A percentile compares a stretch with the other conserved stretches of the same genome.
These are phyloP conservation scores for Termitomyces eurrhizus DNA, from an alignment of 768 basidiomycete species.

Conservation along the genomic window DNA sequence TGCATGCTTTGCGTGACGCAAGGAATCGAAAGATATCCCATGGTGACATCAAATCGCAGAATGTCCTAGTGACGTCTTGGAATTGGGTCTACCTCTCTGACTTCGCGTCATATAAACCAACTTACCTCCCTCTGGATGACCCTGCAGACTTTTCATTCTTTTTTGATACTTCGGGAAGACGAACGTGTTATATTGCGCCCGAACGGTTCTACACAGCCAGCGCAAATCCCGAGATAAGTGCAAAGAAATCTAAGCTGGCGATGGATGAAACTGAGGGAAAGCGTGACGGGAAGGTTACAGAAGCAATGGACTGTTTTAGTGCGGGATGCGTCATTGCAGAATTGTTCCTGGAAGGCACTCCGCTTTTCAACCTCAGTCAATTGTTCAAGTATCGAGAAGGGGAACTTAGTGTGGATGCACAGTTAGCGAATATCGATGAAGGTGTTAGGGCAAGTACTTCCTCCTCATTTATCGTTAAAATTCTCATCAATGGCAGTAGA, in stretches of 20 bases:
- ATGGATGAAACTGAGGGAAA: conserved; percentile 57
- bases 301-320: conserved; percentile 97
- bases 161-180: conserved; percentile 91
- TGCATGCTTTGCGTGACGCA: conserved; percentile 80
- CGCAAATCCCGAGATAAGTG: conserved; percentile 64
- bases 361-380: conserved; percentile 90
- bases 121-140: conserved; percentile 91
- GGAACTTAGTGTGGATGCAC: conserved; percentile 69
- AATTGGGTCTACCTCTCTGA: conserved; percentile 95
- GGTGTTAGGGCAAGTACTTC: conserved; percentile 66
- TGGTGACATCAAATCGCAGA: conserved; percentile 97
- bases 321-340: conserved; percentile 94
- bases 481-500: conserved; percentile 44
- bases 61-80: conserved; percentile 93
- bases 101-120: conserved; percentile 95
- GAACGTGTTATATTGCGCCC: conserved; percentile 95
- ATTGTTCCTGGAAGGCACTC: conserved; percentile 91
- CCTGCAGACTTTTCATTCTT: conserved; percentile 97
- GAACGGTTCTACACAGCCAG: conserved; percentile 88
- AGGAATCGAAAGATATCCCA: conserved; percentile 87
- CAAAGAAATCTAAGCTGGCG: conserved; percentile 55
- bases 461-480: neutral
- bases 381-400: conserved; percentile 92
- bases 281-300: conserved; percentile 80
- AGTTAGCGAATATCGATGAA: conserved; percentile 68